Percentiles rank a stretch among this genome's conserved stretches.
These are phyloP conservation scores for Fonsecaea monophora DNA, from an alignment of 2,329 filamentous ascomycete genomes.

Conservation along the genomic window DNA sequence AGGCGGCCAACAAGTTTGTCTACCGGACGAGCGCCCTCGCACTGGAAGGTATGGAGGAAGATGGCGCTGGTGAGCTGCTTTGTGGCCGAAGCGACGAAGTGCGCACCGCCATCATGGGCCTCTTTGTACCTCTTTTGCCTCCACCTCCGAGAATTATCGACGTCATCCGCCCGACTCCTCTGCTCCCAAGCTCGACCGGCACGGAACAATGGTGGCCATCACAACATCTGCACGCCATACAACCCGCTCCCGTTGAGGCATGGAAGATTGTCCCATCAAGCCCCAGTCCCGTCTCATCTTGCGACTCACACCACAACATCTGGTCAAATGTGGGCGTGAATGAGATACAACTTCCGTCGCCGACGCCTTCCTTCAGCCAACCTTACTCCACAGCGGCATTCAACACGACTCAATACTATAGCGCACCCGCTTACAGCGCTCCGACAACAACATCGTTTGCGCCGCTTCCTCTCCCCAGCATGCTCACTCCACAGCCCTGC, in stretches of 20 bases:
- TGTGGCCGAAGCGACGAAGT: conserved; percentile 92
- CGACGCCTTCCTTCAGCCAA: conserved; percentile 79
- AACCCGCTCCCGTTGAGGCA: conserved; percentile 77
- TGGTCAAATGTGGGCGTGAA: conserved; percentile 81
- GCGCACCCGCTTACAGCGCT: conserved; percentile 74
- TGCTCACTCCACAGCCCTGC: conserved; percentile 81
- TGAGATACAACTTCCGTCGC: conserved; percentile 77
- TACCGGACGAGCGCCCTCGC: conserved; percentile 87
- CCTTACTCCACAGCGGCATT: conserved; percentile 74
- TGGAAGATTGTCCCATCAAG: conserved; percentile 94
- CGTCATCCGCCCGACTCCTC: conserved; percentile 81
- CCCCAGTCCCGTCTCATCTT: conserved; percentile 76
- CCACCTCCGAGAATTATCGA: conserved; percentile 87
- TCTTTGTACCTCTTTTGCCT: conserved; percentile 85
- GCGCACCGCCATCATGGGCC: conserved; percentile 80
- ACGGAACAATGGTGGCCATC: conserved; percentile 82
- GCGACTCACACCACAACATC: conserved; percentile 73
- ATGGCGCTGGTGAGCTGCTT: conserved; percentile 90
- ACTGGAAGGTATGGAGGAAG: conserved; percentile 94
- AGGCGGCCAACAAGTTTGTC: conserved; percentile 96
- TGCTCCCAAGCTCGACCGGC: conserved; percentile 81
- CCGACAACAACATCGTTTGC: conserved; percentile 59
- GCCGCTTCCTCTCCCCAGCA: conserved; percentile 81
- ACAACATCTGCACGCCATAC: conserved; percentile 66
- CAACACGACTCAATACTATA: conserved; percentile 71